Evolutionary conservation across 164 flowering plant genomes (phyloP), one percentile per base, ranked within the genome.

Genomic region (Berberis vulgaris): DNA sequence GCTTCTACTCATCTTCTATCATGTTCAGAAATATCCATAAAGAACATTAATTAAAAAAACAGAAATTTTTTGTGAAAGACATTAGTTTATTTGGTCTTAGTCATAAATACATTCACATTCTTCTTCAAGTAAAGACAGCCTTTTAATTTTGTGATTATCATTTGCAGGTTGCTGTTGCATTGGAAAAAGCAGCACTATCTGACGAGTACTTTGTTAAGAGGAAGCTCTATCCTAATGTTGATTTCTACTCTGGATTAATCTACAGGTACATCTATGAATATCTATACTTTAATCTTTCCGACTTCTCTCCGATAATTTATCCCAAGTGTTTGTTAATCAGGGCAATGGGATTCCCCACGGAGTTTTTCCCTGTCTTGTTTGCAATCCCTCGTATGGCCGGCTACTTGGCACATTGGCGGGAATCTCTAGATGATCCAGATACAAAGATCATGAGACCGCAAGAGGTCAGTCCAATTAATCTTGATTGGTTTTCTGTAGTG

Each of bases 371-470:
- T 52, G 98, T 95, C 61, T 68, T 95, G 71, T 89, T 95, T 79
- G 99, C 98, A 26, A 85, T 91, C 64, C 99, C 99, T 67, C 84
- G 99, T 54, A 95, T 95, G 99, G 99, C 97, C 65, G 99, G 97
- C 12, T 95, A 86, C 70, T 77, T 89, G 57, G 70, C 99, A 43
- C 99, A 95, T 69, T 91, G 99, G 99, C 71, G 85, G 41, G 99
- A 95, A 75, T 95, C 99, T 52, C 81, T 95, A 47, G 97, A 95
- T 79, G 98, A 95, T 78, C 98, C 99, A 65, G 99, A 95, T 62
- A 95, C 99, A 11, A 95, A 91, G 87, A 89, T 95, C 64, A 88
- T 91, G 87, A 82, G 99, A 74, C 99, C 99, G 1, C 94, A 87
- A 64, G 77, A 95, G 97, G 99, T 89, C 65, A 57, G 77, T 70